Evolutionary conservation across 495 filamentous ascomycete species (phyloP), one percentile per base, ranked within the genome.

Genomic region (Penicillium psychrofluorescens): DNA sequence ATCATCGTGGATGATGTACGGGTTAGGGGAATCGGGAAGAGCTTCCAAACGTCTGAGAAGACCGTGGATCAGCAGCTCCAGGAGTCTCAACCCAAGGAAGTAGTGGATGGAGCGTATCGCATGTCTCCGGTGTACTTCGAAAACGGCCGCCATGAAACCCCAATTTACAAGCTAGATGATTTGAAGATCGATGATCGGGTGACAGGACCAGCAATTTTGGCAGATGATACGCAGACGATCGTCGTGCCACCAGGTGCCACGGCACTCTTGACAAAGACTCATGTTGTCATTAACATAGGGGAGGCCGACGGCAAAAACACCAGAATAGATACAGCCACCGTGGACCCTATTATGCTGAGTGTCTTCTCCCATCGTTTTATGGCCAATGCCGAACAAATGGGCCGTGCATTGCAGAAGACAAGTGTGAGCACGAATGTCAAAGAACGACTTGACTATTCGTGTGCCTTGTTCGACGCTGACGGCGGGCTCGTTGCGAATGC

Each of bases 1-100:
- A 89, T 96, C 35, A 86, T 97, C 40, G 79, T 97, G 16, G 92
- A 97, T 45, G 91, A 95, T 63, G 83, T 96, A 9, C 80, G 92
- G 13, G 88, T 90, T 7, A 71, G 91, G 42, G 90, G 90, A 10
- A 94, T 95, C 29, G 64, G 87, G 62, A 95, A 56, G 46, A 43
- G 45, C 6, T 54, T 56, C 41, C 76, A 83, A 44, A 81, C 79
- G 22, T 68, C 85, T 14, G 85, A 88, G 34, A 87, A 64, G 81
- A 87, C 87, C 0, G 87, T 95, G 5, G 90, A 95, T 54, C 77
- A 88, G 53, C 89, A 95, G 59, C 68, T 95, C 7, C 82, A 78
- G 50, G 80, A 81, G 10, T 71, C 91, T 40, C 79, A 46, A 6
- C 63, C 64, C n/a, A 51, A 47, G 13, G 58, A 65, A 38, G 53